Evolutionary conservation across 768 basidiomycete species (phyloP).

Genomic region (Russula ochroleuca): DNA sequence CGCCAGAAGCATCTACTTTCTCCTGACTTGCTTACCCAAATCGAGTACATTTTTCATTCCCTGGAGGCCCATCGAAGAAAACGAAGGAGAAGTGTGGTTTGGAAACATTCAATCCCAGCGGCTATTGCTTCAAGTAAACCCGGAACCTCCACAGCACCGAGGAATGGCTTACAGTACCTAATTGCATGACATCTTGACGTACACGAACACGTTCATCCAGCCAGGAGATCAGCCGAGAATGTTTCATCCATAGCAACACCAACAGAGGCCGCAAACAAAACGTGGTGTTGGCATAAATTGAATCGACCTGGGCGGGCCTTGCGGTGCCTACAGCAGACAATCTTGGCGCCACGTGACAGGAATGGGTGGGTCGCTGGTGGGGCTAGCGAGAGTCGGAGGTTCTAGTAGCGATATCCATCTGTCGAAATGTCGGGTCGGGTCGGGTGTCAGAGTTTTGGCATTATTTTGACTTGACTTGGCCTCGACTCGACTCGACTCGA

Average conservation of each 20-base stretch:
- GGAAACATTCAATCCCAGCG: neutral
- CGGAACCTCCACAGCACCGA: neutral
- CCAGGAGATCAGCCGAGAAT: neutral
- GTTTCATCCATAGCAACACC: neutral
- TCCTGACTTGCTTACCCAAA: neutral
- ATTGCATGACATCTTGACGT: neutral
- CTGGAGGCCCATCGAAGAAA: neutral
- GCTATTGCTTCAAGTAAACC: neutral
- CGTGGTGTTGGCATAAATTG: no score
- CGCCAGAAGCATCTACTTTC: neutral
- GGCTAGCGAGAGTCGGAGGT: neutral
- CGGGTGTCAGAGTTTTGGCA: neutral
- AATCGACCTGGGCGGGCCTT: no score
- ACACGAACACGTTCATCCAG: neutral
- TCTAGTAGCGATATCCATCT: neutral
- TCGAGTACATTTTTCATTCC: neutral
- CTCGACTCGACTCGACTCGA: no score
- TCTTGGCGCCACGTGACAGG: no score
- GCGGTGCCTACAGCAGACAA: no score
- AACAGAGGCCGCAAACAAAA: neutral
- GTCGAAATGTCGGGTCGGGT: neutral
- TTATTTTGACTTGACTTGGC: neutral
- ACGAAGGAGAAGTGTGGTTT: neutral
- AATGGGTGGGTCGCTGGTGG: neutral
- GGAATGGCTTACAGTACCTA: neutral